Percentiles rank a stretch among this genome's conserved stretches.
Conservation (phyloP, 495 filamentous ascomycete genomes). For the Echria macrotheca region DNA sequence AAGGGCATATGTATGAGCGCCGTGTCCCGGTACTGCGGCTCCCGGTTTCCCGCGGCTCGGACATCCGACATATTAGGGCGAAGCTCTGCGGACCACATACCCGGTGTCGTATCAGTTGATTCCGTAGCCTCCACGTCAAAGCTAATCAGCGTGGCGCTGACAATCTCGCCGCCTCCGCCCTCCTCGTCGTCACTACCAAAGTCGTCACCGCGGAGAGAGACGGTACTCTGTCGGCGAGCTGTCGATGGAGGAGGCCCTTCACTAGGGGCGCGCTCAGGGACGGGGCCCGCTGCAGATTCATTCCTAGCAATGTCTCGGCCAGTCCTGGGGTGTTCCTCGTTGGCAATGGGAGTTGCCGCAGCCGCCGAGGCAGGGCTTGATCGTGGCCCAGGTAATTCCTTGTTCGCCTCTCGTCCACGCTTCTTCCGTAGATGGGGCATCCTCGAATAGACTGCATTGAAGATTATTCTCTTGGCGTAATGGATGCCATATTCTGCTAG, state of each 20-base stretch:
- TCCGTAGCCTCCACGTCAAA: slow-evolving; percentile 52
- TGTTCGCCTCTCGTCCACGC: background rate
- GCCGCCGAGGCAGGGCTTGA: background rate
- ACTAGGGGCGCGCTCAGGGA: slow-evolving; percentile 21
- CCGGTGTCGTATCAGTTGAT: slow-evolving; percentile 29
- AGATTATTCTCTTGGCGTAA: too few species aligned
- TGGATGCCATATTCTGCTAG: too few species aligned
- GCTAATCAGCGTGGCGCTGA: slow-evolving; percentile 49
- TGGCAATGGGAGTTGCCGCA: too few species aligned
- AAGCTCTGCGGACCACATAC: slow-evolving; percentile 53
- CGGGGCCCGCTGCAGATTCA: slow-evolving; percentile 14
- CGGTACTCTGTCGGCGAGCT: slow-evolving; percentile 26
- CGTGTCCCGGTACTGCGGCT: slow-evolving; percentile 34
- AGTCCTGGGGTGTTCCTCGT: slow-evolving; percentile 1
- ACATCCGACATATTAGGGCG: slow-evolving; percentile 36
- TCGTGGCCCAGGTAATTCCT: background rate
- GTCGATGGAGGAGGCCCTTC: slow-evolving; percentile 25
- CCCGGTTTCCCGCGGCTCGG: slow-evolving; percentile 2
- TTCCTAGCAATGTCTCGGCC: slow-evolving; percentile 16
- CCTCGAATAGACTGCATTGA: too few species aligned
- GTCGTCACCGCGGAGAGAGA: slow-evolving; percentile 23
- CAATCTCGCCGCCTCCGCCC: slow-evolving; percentile 36
- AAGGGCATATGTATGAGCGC: slow-evolving; percentile 32
- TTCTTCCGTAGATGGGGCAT: too few species aligned
- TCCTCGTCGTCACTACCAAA: slow-evolving; percentile 48